Conservation (phyloP, 768 basidiomycete genomes). For the Podaxis carcinomalis region DNA sequence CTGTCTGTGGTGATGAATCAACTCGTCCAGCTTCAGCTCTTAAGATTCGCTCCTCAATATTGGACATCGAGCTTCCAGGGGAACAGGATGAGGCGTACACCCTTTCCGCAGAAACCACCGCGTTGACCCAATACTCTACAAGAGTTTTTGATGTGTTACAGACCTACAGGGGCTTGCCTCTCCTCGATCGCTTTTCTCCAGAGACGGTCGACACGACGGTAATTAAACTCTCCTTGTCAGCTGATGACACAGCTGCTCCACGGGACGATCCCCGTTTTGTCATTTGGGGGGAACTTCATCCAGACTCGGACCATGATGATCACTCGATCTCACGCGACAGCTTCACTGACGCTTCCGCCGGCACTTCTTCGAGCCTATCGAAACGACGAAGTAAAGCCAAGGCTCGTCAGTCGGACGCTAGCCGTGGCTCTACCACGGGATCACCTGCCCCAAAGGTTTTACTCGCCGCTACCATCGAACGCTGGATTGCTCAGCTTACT, state of each 20-base stretch:
- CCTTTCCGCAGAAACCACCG: conserved; percentile 41
- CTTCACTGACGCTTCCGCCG: conserved; percentile 25
- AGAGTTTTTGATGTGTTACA: conserved; percentile 81
- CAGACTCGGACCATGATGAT: conserved; percentile 29
- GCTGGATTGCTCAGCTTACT: conserved; percentile 90
- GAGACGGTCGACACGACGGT: conserved; percentile 60
- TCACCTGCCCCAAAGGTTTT: conserved; percentile 41
- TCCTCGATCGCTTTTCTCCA: conserved; percentile 60
- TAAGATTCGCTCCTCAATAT: conserved; percentile 2
- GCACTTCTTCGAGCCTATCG: conserved; percentile 24
- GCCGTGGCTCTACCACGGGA: conserved; percentile 15
- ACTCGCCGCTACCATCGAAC: conserved; percentile 89
- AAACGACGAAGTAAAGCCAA: conserved; percentile 31
- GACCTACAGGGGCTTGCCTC: conserved; percentile 72
- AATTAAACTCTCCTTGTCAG: conserved; percentile 64
- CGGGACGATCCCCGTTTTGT: conserved; percentile 89
- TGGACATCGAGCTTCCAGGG: conserved; percentile 10
- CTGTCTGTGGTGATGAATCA: conserved; percentile 15
- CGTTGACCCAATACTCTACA: conserved; percentile 63
- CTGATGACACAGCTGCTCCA: conserved; percentile 67
- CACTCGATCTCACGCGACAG: conserved; percentile 31
- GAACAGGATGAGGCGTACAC: conserved; percentile 18
- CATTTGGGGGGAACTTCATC: conserved; percentile 71
- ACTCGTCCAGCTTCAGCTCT: conserved; percentile 26
- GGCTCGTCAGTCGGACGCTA: conserved; percentile 23